Evolutionary conservation across 441 rosid genomes (phyloP), one percentile per base, ranked within the genome.

Genomic region (Breynia disticha): DNA sequence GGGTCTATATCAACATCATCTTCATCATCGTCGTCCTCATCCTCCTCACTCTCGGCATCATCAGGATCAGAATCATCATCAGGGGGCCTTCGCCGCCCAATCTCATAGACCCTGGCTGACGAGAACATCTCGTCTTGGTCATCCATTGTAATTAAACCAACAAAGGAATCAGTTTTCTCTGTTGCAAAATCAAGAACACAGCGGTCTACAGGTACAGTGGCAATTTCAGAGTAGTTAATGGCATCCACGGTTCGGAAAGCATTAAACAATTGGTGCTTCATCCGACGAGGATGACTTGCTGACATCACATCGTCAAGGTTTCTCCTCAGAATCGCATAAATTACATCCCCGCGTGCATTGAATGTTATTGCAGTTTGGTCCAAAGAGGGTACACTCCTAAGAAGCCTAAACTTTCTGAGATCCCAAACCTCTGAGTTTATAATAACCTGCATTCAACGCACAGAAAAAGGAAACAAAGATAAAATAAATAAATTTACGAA

Each of bases 381-480:
- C 60, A 93, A 60, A 41, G 97, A 89, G 56, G 97, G 96, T 57
- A 93, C 96, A 60, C 90, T 89, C 53, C 96, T 76, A 21, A 93
- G 88, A 32, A 93, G 87, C 75, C 84, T 85, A 60, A 75, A 78
- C 44, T 81, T 87, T 56, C 97, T 73, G 55, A 93, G 76, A 76
- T 93, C 99, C 99, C 99, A 93, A 46, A 93, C 97, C 75, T 93
- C 99, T 0, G 99, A 87, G 67, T 93, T 93, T 64, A 89, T 84
- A 43, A 93, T 84, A 48, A 89, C 95, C 99, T 93, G 83, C 55
- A 3, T 19, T 28, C 35, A 46, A 14, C n/a, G n/a, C n/a, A n/a
- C n/a, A n/a, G n/a, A n/a, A n/a, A n/a, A n/a, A n/a, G n/a, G n/a
- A n/a, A n/a, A n/a, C n/a, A 16, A 46, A 48, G 39, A 46, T 12